These are phyloP conservation scores for Neurospora sp. DNA, from an alignment of 495 filamentous ascomycete species.

Conservation along the genomic window DNA sequence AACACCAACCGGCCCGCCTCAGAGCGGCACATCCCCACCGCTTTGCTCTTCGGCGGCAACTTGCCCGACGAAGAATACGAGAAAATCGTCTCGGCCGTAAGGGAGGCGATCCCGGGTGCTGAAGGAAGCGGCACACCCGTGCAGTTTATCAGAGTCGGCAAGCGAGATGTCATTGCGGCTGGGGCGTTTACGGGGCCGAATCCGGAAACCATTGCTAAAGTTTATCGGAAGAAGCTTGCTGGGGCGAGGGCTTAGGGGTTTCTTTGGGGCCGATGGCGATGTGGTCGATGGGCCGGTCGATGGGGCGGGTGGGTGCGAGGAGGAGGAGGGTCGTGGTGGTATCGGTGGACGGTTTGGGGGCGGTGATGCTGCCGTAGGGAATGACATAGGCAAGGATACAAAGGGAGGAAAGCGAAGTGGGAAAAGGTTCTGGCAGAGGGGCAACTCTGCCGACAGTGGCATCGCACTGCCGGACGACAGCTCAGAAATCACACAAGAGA, in stretches of 20 bases:
- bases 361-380: background rate
- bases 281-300: background rate
- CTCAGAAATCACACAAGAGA: background rate
- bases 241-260: background rate
- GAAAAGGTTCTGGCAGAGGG: background rate
- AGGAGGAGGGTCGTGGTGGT: background rate
- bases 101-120: background rate
- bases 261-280: background rate
- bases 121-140: slow-evolving; percentile 1
- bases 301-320: background rate
- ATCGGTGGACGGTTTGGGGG: background rate
- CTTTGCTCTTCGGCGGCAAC: slow-evolving; percentile 20
- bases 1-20: slow-evolving; percentile 5
- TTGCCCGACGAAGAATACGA: slow-evolving; percentile 21
- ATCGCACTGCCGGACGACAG: background rate
- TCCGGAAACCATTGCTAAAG: slow-evolving; percentile 22
- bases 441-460: background rate
- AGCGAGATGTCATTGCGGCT: slow-evolving; percentile 21
- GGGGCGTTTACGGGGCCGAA: slow-evolving; percentile 18
- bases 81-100: slow-evolving; percentile 14
- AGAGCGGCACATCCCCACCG: slow-evolving; percentile 13
- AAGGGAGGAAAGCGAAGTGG: background rate
- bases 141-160: slow-evolving; percentile 16
- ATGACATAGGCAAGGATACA: background rate
- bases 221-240: slow-evolving; percentile 25